A percentile compares a stretch with the other conserved stretches of the same genome.
Conservation (phyloP, 1,139 yeast species). For the Martiniozyma asiatica region DNA sequence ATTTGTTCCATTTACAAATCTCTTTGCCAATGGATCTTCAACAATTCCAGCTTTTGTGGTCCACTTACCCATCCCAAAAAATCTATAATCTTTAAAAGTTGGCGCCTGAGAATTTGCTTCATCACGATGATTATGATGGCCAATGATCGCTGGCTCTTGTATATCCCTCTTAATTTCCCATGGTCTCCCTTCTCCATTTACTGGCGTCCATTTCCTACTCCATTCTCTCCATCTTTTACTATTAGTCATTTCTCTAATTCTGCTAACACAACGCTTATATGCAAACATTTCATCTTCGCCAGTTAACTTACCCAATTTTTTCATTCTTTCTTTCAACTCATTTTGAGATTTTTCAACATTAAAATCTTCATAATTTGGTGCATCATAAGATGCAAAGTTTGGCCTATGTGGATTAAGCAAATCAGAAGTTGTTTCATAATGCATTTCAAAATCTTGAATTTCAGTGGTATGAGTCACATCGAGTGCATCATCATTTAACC, state of each 20-base stretch:
- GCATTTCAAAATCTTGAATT: conserved; percentile 55
- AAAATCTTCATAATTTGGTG: conserved; percentile 21
- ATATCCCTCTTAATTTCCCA: conserved; percentile 1
- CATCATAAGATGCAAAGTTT: conserved; percentile 51
- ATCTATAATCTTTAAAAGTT: no score
- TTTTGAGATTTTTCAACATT: conserved; percentile 10
- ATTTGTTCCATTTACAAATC: no score
- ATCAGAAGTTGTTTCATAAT: conserved; percentile 50
- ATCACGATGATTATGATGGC: no score
- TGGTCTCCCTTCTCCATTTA: conserved; percentile 23
- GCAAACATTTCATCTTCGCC: conserved; percentile 77
- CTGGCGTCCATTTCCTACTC: conserved; percentile 44
- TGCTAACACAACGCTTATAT: conserved; percentile 56
- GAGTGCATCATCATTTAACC: background rate
- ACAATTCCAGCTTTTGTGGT: no score
- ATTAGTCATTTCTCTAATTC: conserved; percentile 57
- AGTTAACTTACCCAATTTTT: conserved; percentile 46
- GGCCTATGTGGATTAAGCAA: conserved; percentile 58
- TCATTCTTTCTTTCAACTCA: conserved; percentile 26
- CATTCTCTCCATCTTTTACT: conserved; percentile 39
- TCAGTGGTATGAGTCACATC: conserved; percentile 6
- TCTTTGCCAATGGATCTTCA: no score
- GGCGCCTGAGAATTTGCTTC: no score
- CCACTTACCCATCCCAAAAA: no score
- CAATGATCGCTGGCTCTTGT: no score